These are phyloP conservation scores for Colletotrichum sp. DNA, from an alignment of 2,329 filamentous ascomycete species.

Conservation along the genomic window DNA sequence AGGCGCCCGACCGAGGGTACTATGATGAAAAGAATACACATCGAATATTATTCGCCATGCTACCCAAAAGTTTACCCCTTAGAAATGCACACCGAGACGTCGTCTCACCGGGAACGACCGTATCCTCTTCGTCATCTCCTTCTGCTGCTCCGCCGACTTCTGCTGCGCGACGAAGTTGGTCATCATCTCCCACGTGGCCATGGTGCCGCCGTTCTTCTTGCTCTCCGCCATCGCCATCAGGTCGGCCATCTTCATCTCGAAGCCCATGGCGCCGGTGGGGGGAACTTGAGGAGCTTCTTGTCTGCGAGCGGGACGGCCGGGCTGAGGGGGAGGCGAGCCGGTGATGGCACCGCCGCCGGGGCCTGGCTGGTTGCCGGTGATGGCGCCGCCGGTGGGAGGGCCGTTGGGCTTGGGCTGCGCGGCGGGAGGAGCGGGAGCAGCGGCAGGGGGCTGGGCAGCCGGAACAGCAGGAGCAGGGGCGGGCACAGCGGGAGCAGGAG, in stretches of 20 bases:
- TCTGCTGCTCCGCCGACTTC: neutral
- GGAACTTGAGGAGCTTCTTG: neutral
- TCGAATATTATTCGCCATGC: constrained; percentile 18
- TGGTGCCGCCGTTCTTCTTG: constrained; percentile 3
- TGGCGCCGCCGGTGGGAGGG: constrained; percentile 2
- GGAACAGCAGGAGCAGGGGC: neutral
- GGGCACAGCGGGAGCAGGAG: neutral
- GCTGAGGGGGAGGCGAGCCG: neutral
- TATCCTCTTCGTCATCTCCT: neutral
- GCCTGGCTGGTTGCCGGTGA: constrained; percentile 5
- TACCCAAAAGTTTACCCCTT: neutral
- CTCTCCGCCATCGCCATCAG: constrained; percentile 13
- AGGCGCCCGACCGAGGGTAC: neutral
- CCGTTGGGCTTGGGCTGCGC: neutral
- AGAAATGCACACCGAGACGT: constrained; percentile 10
- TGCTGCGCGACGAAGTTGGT: constrained; percentile 4
- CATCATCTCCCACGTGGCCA: constrained; percentile 15
- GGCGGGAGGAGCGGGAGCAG: neutral
- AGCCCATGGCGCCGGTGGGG: neutral
- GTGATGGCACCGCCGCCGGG: neutral
- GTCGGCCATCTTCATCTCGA: constrained; percentile 16
- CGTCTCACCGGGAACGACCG: constrained; percentile 2
- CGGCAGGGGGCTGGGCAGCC: neutral
- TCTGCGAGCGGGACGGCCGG: neutral
- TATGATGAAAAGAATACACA: constrained; percentile 10